These are phyloP conservation scores for Lenzites betulinus DNA, from an alignment of 768 basidiomycete genomes.

Conservation along the genomic window DNA sequence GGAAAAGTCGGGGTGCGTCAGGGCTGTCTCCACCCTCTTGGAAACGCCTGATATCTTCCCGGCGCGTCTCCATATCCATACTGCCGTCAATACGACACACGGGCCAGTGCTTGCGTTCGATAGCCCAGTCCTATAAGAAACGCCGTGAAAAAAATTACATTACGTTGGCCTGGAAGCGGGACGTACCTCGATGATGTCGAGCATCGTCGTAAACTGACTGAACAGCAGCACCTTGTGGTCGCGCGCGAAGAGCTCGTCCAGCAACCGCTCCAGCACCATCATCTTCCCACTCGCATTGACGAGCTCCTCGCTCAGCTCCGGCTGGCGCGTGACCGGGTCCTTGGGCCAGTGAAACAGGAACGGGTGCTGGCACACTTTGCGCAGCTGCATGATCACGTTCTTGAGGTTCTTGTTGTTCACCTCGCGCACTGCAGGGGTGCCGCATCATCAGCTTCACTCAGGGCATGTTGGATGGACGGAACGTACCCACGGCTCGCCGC, in stretches of 20 bases:
- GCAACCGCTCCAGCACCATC: slow-evolving; percentile 89
- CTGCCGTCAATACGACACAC: slow-evolving; percentile 93
- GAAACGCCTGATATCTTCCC: slow-evolving; percentile 83
- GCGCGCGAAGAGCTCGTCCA: slow-evolving; percentile 76
- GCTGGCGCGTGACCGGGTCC: slow-evolving; percentile 60
- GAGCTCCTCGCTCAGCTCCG: slow-evolving; percentile 74
- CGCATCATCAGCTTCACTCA: neutral
- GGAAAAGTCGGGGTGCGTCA: slow-evolving; percentile 72
- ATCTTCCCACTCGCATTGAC: slow-evolving; percentile 93
- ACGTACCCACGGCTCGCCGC: slow-evolving; percentile 60
- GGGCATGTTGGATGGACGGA: neutral
- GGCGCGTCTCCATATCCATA: slow-evolving; percentile 77
- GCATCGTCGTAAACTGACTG: slow-evolving; percentile 95
- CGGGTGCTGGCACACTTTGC: slow-evolving; percentile 95
- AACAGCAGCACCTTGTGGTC: slow-evolving; percentile 86
- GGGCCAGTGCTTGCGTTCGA: slow-evolving; percentile 75
- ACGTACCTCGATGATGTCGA: slow-evolving; percentile 89
- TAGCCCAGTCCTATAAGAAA: slow-evolving; percentile 80
- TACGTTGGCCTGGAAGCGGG: neutral
- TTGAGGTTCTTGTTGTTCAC: slow-evolving; percentile 94
- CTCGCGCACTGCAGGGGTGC: slow-evolving; percentile 57
- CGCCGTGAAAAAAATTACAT: neutral
- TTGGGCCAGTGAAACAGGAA: slow-evolving; percentile 86
- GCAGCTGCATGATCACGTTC: slow-evolving; percentile 90
- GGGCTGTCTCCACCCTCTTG: slow-evolving; percentile 67